Percentiles rank a stretch among this genome's conserved stretches.
Conservation (phyloP, 345 rosid species). For the Hibiscus syriacus region DNA sequence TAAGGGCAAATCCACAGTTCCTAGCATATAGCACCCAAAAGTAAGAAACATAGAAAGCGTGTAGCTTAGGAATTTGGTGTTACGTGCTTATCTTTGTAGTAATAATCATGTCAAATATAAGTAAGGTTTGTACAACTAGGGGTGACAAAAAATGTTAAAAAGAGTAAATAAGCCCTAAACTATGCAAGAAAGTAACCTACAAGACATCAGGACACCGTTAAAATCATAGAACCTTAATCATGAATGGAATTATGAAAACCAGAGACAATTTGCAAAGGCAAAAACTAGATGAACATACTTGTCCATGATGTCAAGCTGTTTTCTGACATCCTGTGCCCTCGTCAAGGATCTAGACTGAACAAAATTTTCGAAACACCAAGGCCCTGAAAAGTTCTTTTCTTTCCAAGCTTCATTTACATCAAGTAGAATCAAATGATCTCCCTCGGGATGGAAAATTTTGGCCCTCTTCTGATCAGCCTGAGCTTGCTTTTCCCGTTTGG, state of each 20-base stretch:
- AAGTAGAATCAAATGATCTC: constrained; percentile 84
- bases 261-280: neutral
- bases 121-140: neutral
- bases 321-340: constrained; percentile 80
- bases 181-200: neutral
- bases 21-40: neutral
- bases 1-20: neutral
- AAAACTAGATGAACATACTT: constrained; percentile 38
- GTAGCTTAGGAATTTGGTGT: neutral
- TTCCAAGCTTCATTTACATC: constrained; percentile 96
- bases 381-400: constrained; percentile 75
- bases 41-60: neutral
- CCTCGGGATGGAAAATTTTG: constrained; percentile 82
- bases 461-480: constrained; percentile 93
- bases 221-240: neutral
- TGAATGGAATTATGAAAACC: neutral
- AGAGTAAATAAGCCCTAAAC: neutral
- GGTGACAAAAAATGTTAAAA: neutral
- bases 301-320: constrained; percentile 88
- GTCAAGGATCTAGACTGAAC: constrained; percentile 72
- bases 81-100: neutral
- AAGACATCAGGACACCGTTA: neutral
- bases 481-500: constrained; percentile 91
- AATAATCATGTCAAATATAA: neutral
- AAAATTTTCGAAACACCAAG: constrained; percentile 91